Percentiles rank a stretch among this genome's conserved stretches.
Evolutionary conservation across 805 yeast genomes (phyloP).

Genomic region (Teunomyces stri): DNA sequence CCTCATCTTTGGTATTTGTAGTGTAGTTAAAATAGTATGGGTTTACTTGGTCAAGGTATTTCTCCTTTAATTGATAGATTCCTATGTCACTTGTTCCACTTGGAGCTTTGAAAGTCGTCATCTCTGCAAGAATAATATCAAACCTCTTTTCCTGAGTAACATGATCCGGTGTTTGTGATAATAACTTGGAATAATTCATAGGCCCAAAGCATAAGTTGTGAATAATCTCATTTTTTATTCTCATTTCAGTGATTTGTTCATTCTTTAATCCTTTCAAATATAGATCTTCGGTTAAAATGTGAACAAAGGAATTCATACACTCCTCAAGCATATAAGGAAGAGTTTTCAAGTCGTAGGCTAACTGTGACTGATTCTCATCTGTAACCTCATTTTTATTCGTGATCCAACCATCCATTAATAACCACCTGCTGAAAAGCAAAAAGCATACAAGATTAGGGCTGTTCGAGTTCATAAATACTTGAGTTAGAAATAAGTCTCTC

Average conservation of each 20-base stretch:
- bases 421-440: slow-evolving; percentile 70
- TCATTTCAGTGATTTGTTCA: slow-evolving; percentile 46
- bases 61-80: slow-evolving; percentile 34
- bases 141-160: slow-evolving; percentile 70
- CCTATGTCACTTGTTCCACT: slow-evolving; percentile 36
- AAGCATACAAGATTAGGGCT: slow-evolving; percentile 56
- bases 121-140: slow-evolving; percentile 45
- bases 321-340: slow-evolving; percentile 75
- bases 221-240: slow-evolving; percentile 68
- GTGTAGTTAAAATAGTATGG: slow-evolving; percentile 81
- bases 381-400: slow-evolving; percentile 34
- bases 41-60: slow-evolving; percentile 32
- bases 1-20: slow-evolving; percentile 80
- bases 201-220: slow-evolving; percentile 81
- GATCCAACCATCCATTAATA: slow-evolving; percentile 40
- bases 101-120: slow-evolving; percentile 34
- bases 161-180: slow-evolving; percentile 71
- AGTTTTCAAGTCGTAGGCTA: slow-evolving; percentile 45
- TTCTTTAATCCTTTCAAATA: slow-evolving; percentile 51
- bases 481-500: slow-evolving; percentile 74
- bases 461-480: slow-evolving; percentile 51
- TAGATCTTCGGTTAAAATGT: slow-evolving; percentile 63
- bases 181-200: slow-evolving; percentile 66
- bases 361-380: neutral
- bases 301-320: slow-evolving; percentile 64